Conservation (phyloP, 495 filamentous ascomycete genomes). For the Podospora sp. region DNA sequence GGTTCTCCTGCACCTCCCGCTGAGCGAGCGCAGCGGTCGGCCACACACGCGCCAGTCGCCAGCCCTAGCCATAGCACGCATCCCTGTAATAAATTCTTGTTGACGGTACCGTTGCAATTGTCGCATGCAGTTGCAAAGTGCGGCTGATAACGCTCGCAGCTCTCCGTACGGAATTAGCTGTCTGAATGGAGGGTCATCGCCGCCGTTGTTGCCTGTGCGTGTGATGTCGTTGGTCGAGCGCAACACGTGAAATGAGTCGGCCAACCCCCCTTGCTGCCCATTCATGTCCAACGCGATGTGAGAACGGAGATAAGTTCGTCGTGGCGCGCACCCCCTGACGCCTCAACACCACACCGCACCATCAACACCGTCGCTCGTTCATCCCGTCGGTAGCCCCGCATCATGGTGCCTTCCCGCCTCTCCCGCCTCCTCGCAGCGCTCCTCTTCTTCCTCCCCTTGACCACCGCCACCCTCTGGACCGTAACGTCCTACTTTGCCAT, state of each 20-base stretch:
- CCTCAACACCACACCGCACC: not conserved
- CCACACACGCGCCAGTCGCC: not conserved
- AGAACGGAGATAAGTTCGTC: not conserved
- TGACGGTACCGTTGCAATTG: not conserved
- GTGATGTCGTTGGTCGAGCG: no score
- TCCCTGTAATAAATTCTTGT: no score
- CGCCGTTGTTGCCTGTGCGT: not conserved
- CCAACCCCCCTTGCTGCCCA: not conserved
- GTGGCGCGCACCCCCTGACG: not conserved
- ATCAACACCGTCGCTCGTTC: not conserved
- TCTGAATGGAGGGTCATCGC: not conserved
- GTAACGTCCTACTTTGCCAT: conserved; percentile 6
- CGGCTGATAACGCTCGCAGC: not conserved
- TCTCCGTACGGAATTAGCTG: not conserved
- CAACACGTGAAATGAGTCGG: no score
- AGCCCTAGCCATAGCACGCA: not conserved
- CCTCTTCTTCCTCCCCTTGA: not conserved
- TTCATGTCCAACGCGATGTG: not conserved
- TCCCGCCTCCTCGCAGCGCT: not conserved
- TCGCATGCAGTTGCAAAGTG: not conserved
- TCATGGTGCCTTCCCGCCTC: not conserved
- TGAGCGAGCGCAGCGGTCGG: not conserved
- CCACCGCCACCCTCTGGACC: conserved; percentile 11
- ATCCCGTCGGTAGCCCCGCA: not conserved
- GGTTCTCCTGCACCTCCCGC: not conserved